phyloP scores from a whole-genome alignment of 805 yeast genomes.

The Cyberlindnera samutprakarnensis region DNA sequence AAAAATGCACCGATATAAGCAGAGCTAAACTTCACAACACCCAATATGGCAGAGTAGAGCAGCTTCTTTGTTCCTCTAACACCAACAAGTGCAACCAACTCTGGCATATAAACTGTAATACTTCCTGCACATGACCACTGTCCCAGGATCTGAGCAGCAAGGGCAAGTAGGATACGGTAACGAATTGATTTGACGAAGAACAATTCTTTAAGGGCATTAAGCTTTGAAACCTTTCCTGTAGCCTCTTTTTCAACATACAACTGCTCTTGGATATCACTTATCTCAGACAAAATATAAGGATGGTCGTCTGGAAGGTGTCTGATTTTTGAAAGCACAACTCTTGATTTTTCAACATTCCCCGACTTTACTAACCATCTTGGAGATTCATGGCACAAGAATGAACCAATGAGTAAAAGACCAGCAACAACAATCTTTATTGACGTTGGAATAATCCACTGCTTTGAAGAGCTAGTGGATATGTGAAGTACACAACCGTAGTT shows the following conservation, averaged over 20 bases:
- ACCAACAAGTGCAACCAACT: slow-evolving; percentile 41
- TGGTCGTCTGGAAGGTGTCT: slow-evolving; percentile 40
- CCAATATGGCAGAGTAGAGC: slow-evolving; percentile 44
- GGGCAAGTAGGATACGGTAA: slow-evolving; percentile 38
- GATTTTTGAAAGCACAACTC: slow-evolving; percentile 30
- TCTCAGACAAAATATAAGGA: slow-evolving; percentile 42
- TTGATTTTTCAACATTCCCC: slow-evolving; percentile 1
- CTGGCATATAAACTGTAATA: slow-evolving; percentile 50
- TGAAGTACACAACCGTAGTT: slow-evolving; percentile 46
- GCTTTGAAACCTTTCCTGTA: slow-evolving; percentile 18
- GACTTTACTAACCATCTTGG: slow-evolving; percentile 38
- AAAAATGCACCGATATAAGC: slow-evolving; percentile 47
- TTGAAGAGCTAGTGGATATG: slow-evolving; percentile 26
- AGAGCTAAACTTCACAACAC: slow-evolving; percentile 42
- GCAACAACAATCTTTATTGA: slow-evolving; percentile 40
- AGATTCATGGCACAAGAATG: slow-evolving; percentile 38
- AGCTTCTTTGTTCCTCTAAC: slow-evolving; percentile 31
- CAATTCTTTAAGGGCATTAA: slow-evolving; percentile 27
- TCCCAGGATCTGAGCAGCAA: slow-evolving; percentile 38
- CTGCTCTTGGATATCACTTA: slow-evolving; percentile 43
- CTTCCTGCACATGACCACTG: slow-evolving; percentile 59
- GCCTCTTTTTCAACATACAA: slow-evolving; percentile 29
- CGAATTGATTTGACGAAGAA: slow-evolving; percentile 32
- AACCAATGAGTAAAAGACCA: slow-evolving; percentile 34
- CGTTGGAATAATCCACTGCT: slow-evolving; percentile 48